Evolutionary conservation across 257 asterid species (phyloP).

Genomic region (Nicotiana paniculata): DNA sequence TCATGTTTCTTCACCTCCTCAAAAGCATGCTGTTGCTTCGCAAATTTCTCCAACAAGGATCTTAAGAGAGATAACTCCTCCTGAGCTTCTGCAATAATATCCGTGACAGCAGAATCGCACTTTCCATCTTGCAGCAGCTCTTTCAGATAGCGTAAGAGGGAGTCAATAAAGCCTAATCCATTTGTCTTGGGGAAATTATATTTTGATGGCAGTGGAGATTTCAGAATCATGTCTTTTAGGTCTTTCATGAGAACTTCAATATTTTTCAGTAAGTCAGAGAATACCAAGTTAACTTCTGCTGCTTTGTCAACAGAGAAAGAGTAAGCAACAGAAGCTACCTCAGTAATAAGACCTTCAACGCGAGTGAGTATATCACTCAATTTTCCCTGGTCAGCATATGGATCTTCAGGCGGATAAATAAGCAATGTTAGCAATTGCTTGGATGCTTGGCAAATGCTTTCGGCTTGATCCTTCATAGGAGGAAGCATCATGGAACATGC

Average conservation of each 20-base stretch:
- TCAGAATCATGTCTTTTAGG: background rate
- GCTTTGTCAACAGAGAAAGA: background rate
- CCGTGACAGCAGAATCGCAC: background rate
- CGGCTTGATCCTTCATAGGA: background rate
- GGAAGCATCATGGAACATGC: background rate
- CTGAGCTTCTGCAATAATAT: background rate
- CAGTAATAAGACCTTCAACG: background rate
- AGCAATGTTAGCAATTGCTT: background rate
- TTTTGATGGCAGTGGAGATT: background rate
- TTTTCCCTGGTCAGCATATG: background rate
- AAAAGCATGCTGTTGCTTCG: background rate
- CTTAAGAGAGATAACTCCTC: background rate
- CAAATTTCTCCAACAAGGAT: background rate
- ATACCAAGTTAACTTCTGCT: background rate
- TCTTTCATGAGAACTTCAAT: background rate
- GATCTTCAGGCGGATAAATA: background rate
- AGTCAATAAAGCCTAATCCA: background rate
- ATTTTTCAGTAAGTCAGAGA: background rate
- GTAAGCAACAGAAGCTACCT: conserved; percentile 4
- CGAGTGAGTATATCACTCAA: background rate
- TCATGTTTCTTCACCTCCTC: background rate
- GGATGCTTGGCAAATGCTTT: background rate
- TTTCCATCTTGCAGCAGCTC: background rate
- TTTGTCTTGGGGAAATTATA: background rate
- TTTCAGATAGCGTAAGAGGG: background rate